Evolutionary conservation across 2,329 filamentous ascomycete genomes (phyloP).

Genomic region (Paecilomyces sp.): DNA sequence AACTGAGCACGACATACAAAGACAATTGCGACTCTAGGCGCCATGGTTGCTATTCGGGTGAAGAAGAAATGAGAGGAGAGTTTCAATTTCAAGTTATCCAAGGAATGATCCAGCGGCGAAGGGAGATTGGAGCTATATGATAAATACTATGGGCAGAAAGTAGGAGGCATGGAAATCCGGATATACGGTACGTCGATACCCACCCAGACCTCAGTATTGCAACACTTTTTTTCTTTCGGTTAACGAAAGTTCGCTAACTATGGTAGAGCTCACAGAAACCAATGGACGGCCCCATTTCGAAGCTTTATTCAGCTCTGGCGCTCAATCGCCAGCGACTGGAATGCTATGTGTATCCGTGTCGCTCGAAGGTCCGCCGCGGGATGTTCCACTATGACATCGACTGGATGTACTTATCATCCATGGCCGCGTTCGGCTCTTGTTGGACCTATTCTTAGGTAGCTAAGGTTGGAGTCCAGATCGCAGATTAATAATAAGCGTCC

Average conservation of each 20-base stretch:
- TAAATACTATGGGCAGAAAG: neutral
- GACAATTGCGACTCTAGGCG: conserved; percentile 85
- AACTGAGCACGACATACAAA: conserved; percentile 54
- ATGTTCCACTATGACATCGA: neutral
- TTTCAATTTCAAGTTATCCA: neutral
- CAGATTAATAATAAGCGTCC: neutral
- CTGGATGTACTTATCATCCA: neutral
- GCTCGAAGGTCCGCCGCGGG: neutral
- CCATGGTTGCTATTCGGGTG: conserved; percentile 50
- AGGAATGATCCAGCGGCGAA: neutral
- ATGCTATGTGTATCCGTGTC: neutral
- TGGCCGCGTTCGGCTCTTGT: neutral
- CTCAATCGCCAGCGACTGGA: neutral
- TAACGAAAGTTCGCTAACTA: neutral
- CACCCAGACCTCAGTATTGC: neutral
- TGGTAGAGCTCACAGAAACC: neutral
- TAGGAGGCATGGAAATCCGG: too few relatives aligned
- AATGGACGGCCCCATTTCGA: neutral
- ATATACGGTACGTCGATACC: neutral
- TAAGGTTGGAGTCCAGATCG: neutral
- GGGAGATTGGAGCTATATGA: neutral
- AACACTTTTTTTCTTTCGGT: neutral
- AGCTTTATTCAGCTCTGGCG: neutral
- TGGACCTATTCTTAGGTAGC: neutral
- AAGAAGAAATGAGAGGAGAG: neutral